Base-by-base conservation (phyloP, 208 protist species). In the Strigomonas culicis region DNA sequence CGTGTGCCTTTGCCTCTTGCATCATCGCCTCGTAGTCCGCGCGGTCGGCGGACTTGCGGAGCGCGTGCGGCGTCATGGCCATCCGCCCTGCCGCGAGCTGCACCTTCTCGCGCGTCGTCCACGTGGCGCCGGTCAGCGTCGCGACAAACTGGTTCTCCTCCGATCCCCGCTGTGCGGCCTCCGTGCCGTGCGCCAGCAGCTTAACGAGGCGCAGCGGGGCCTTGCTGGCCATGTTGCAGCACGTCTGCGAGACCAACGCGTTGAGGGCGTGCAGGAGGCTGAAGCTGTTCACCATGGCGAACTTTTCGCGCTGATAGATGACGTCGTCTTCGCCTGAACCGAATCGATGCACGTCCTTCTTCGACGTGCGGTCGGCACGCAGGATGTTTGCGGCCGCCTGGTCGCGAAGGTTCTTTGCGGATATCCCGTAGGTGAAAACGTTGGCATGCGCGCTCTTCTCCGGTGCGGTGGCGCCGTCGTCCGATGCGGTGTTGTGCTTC, bases 231-330 rank as follows among this genome's bases (percentile, higher is more conserved):
- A 65, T 17, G 21, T 60, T 57, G 49, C 28, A 24, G 28, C 55
- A 21, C 1, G 72, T 63, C 39, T 77, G 58, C 15, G 60, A 8
- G 36, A 72, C 61, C 41, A 77, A 53, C n/a, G 72, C 72, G 53
- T 56, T 34, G 17, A 66, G 31, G n/a, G 72, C 65, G 13, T 51
- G 46, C 47, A 65, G 21, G 6, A 53, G 31, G 6, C 59, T 68
- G 49, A 68, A 73, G 30, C 36, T 49, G 17, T 66, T 66, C 4
- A 41, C 49, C 24, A 62, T 30, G 36, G 30, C 55, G 50, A 61
- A 61, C 56, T 77, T 77, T 32, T 60, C 46, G 27, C 57, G 19
- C 28, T 77, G 32, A 56, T 77, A 77, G 25, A 71, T 17, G 52
- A 41, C 25, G 46, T 50, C 43, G 8, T 51, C 17, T 6, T 43